A percentile compares a stretch with the other conserved stretches of the same genome.
Evolutionary conservation across 2,329 filamentous ascomycete genomes (phyloP).

Genomic region (Septoria linicola): DNA sequence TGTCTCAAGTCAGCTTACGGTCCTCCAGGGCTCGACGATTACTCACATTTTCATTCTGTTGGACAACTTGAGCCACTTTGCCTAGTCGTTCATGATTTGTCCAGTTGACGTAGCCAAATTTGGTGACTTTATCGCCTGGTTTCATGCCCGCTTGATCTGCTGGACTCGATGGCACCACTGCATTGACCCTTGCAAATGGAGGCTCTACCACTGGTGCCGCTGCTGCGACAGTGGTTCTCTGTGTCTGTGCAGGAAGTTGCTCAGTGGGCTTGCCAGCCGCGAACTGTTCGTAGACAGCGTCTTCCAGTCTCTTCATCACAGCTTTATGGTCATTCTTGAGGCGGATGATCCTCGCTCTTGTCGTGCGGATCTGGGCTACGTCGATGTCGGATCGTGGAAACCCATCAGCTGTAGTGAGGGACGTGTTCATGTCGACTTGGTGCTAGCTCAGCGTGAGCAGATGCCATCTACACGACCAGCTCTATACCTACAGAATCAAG

Average conservation of each 20-base stretch:
- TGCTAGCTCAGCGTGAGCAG: slow-evolving; percentile 60
- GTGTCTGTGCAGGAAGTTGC: slow-evolving; percentile 18
- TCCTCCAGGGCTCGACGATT: neutral
- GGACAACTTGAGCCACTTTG: slow-evolving; percentile 85
- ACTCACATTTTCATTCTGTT: slow-evolving; percentile 84
- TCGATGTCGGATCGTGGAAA: slow-evolving; percentile 93
- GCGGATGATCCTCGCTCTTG: slow-evolving; percentile 81
- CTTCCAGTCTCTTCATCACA: slow-evolving; percentile 80
- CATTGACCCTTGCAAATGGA: slow-evolving; percentile 88
- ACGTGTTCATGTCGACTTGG: slow-evolving; percentile 87
- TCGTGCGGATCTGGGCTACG: slow-evolving; percentile 94
- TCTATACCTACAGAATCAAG: slow-evolving; percentile 72
- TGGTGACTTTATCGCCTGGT: slow-evolving; percentile 75
- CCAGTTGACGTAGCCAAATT: slow-evolving; percentile 80
- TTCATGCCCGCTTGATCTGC: slow-evolving; percentile 79
- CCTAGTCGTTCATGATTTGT: slow-evolving; percentile 81
- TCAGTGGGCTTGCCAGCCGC: slow-evolving; percentile 47
- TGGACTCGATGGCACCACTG: slow-evolving; percentile 73
- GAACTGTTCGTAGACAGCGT: slow-evolving; percentile 84
- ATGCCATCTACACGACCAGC: neutral
- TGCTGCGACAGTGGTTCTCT: slow-evolving; percentile 20
- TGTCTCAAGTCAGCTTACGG: slow-evolving; percentile 39
- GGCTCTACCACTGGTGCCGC: slow-evolving; percentile 47
- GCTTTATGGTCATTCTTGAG: slow-evolving; percentile 92
- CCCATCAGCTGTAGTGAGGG: slow-evolving; percentile 81